Percentiles rank a stretch among this genome's conserved stretches.
These are phyloP conservation scores for Porpolomopsis calyptriformis DNA, from an alignment of 768 basidiomycete species.

Conservation along the genomic window DNA sequence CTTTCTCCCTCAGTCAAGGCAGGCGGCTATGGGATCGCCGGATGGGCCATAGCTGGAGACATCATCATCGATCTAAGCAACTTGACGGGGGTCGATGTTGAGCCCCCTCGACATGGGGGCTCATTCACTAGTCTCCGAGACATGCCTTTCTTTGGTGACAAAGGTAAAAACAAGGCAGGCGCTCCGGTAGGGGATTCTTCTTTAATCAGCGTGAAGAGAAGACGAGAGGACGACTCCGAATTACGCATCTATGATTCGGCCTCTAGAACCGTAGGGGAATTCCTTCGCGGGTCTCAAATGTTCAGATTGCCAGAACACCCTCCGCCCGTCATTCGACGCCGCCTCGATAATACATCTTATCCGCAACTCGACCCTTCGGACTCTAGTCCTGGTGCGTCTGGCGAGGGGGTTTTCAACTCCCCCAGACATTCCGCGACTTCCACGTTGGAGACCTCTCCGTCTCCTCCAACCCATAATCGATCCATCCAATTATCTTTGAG, in stretches of 20 bases:
- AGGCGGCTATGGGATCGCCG: constrained; percentile 85
- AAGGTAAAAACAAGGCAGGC: constrained; percentile 38
- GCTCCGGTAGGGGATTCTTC: constrained; percentile 10
- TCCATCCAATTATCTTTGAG: constrained; percentile 13
- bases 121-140: constrained; percentile 53
- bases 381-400: background rate
- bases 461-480: constrained; percentile 12
- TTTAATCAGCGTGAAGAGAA: constrained; percentile 35
- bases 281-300: constrained; percentile 31
- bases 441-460: constrained; percentile 22
- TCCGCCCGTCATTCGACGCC: constrained; percentile 23
- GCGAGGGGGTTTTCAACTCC: constrained; percentile 6
- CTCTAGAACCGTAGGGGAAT: constrained; percentile 42
- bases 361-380: background rate
- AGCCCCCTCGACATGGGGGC: constrained; percentile 41
- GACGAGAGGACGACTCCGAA: constrained; percentile 43
- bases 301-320: background rate
- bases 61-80: constrained; percentile 72
- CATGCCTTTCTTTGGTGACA: constrained; percentile 39
- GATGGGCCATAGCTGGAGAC: constrained; percentile 82
- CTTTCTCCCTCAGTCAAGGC: constrained; percentile 77
- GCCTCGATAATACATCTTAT: constrained; percentile 18
- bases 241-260: constrained; percentile 46
- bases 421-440: constrained; percentile 13
- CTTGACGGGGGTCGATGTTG: constrained; percentile 59